Base-by-base conservation (phyloP, 257 asterid species). In the Verbena officinalis region DNA sequence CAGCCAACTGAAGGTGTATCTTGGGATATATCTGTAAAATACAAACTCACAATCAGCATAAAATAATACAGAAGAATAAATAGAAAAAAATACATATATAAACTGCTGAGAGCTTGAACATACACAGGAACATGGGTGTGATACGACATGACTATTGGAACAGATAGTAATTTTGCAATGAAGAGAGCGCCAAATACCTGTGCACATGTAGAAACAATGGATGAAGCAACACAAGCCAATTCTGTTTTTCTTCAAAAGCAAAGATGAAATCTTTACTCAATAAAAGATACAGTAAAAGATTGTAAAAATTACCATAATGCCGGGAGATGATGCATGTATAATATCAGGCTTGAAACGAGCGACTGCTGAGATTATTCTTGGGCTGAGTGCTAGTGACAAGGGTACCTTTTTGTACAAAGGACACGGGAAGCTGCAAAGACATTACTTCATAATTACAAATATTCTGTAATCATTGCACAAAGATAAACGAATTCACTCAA, bases 111-210 rank as follows among this genome's bases (percentile, higher is more conserved):
- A 36, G 40, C 1, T 36, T 36, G 9, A 61, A 71, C 90, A 22
- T 89, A 92, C 98, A 89, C 97, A 55, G 98, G 98, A 66, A 92
- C 95, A 48, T 92, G 98, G 34, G 98, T 92, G 88, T 92, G 98
- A 73, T 92, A 92, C 1, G 98, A 92, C 96, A 92, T 82, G 64
- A 92, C 98, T 34, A 92, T 63, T 31, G 98, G 98, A 24, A 92
- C 98, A 11, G 79, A 80, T 14, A 92, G 78, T 50, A 89, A 70
- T 73, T 92, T 92, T 46, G 98, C 96, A 16, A 92, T 89, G 57
- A 80, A 49, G 50, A 92, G 95, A 69, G 98, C 98, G 4, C 98
- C 98, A 65, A 92, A 89, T 5, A 92, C 98, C 98, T 92, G 69
- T 7, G 40, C 40, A 50, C 2, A 30, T 55, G 60, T 44, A 8